Evolutionary conservation across 257 asterid genomes (phyloP), one percentile per base, ranked within the genome.

Genomic region (Salvia hispanica): DNA sequence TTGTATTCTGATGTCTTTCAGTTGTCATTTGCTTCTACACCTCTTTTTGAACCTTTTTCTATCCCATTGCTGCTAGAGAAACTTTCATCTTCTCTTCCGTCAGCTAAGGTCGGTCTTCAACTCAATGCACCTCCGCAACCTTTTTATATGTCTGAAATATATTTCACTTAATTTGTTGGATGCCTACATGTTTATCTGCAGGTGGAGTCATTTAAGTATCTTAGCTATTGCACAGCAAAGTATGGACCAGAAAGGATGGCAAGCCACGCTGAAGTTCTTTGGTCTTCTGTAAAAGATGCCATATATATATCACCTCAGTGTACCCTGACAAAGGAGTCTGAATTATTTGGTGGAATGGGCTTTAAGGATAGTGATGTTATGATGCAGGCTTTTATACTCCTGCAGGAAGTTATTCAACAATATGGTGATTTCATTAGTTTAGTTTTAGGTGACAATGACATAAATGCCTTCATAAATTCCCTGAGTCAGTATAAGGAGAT

Each of bases 1-100:
- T 45, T 69, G 10, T 47, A 25, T 73, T 60, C 69, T 72, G 57
- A 64, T 79, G 64, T 79, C 62, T 80, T 88, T 66, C 92, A 94
- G 99, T 70, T 83, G 83, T 95, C 97, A 48, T 91, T 84, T 86
- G 97, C 90, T 69, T 83, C 96, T 31, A 81, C 97, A 9, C 95
- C 95, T 72, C 72, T 77, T 67, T 94, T 88, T 65, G 99, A 91
- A 76, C 96, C 97, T 43, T 85, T 80, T 66, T 74, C 77, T 58
- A 74, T 94, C 58, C 96, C 97, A 0, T 77, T 94, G 85, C 95
- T 94, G 70, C 86, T 88, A 47, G 97, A 88, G 53, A 94, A 94
- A 74, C 79, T 94, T 47, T 83, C 99, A 59, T 91, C 99, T 58
- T 82, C 95, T 66, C 82, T 94, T 73, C 91, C 86, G 15, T 86